Conservation (phyloP, 805 yeast species). For the Suhomyces kilbournensis region DNA sequence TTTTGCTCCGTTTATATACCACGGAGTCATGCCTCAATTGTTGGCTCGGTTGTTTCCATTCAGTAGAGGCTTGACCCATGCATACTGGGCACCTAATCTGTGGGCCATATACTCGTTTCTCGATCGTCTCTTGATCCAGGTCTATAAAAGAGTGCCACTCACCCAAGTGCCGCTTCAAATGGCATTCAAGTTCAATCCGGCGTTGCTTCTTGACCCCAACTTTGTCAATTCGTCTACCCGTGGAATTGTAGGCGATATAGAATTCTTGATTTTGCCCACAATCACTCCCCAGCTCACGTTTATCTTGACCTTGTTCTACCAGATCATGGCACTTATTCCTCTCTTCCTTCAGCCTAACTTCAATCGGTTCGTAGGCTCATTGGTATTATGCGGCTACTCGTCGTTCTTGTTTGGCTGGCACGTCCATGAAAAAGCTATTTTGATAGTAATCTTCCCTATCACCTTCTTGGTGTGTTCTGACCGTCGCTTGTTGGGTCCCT, state of each 20-base stretch:
- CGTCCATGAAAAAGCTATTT: conserved; percentile 96
- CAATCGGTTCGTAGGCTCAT: conserved; percentile 75
- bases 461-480: conserved; percentile 72
- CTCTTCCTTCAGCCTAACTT: conserved; percentile 65
- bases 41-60: conserved; percentile 81
- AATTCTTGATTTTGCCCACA: conserved; percentile 75
- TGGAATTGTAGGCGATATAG: conserved; percentile 90
- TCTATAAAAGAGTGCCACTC: conserved; percentile 36
- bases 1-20: conserved; percentile 73
- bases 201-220: conserved; percentile 30
- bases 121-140: conserved; percentile 64
- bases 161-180: conserved; percentile 25
- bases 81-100: conserved; percentile 98
- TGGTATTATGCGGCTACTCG: conserved; percentile 87
- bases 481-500: conserved; percentile 67
- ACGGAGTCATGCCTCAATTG: conserved; percentile 61
- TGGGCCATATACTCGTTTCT: conserved; percentile 92
- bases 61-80: conserved; percentile 92
- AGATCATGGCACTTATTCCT: conserved; percentile 72
- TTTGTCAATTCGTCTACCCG: conserved; percentile 51
- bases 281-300: conserved; percentile 78
- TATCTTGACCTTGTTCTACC: conserved; percentile 78
- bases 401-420: conserved; percentile 98
- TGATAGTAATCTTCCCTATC: conserved; percentile 84
- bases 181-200: conserved; percentile 46